Evolutionary conservation across 2,329 filamentous ascomycete genomes (phyloP).

Genomic region (Nannizziopsis barbatae): DNA sequence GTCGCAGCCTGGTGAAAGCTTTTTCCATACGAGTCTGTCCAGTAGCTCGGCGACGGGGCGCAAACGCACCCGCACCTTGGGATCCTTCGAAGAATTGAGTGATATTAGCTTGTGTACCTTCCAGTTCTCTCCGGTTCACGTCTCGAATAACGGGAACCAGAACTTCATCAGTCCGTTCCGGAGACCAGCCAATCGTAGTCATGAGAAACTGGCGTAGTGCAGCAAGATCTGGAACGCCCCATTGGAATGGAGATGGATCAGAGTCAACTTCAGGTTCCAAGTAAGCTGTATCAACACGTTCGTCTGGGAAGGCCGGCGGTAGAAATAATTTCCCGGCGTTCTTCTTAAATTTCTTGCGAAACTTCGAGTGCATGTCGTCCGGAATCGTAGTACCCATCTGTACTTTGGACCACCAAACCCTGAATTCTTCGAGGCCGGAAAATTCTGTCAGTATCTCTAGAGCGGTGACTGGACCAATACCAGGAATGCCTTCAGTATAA

Average conservation of each 20-base stretch:
- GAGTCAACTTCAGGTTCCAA: slow-evolving; percentile 73
- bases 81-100: slow-evolving; percentile 76
- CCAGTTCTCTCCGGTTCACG: slow-evolving; percentile 77
- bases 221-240: slow-evolving; percentile 89
- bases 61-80: slow-evolving; percentile 51
- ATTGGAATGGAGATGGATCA: slow-evolving; percentile 70
- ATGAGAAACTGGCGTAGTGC: slow-evolving; percentile 75
- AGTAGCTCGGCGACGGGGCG: slow-evolving; percentile 51
- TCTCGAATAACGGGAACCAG: slow-evolving; percentile 89
- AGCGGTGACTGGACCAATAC: slow-evolving; percentile 86
- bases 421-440: slow-evolving; percentile 58
- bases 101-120: slow-evolving; percentile 93
- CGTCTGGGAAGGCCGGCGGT: slow-evolving; percentile 65
- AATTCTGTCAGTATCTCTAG: slow-evolving; percentile 93
- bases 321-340: slow-evolving; percentile 80
- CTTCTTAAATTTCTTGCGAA: slow-evolving; percentile 77
- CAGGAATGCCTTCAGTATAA: slow-evolving; percentile 84
- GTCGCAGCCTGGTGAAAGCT: slow-evolving; percentile 57
- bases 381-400: slow-evolving; percentile 53
- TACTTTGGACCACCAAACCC: slow-evolving; percentile 74
- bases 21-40: slow-evolving; percentile 64
- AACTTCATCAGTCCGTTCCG: slow-evolving; percentile 88
- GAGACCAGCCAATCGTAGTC: slow-evolving; percentile 83
- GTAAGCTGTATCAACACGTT: slow-evolving; percentile 72
- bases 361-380: slow-evolving; percentile 49